Percentiles rank a stretch among this genome's conserved stretches.
These are phyloP conservation scores for Monosporozyma unispora DNA, from an alignment of 805 yeast species.

Conservation along the genomic window DNA sequence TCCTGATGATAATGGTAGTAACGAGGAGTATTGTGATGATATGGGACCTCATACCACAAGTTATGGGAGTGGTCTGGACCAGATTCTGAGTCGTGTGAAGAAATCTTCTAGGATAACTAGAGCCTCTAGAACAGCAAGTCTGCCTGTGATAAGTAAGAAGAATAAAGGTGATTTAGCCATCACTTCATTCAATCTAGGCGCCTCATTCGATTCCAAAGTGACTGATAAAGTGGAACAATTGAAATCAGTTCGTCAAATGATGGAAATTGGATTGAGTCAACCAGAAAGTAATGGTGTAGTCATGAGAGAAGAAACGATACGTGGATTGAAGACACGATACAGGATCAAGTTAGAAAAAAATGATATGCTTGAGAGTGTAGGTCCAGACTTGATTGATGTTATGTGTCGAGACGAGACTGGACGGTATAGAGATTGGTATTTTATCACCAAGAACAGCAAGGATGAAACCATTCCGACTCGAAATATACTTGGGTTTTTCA, in stretches of 20 bases:
- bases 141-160: not conserved
- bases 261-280: not conserved
- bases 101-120: not conserved
- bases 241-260: not conserved
- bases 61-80: not conserved
- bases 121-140: not conserved
- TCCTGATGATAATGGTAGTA: not conserved
- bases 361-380: not conserved
- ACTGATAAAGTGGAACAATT: constrained; percentile 8
- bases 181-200: constrained; percentile 14
- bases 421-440: not conserved
- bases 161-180: not conserved
- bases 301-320: not conserved
- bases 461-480: not conserved
- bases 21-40: too few relatives aligned
- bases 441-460: not conserved
- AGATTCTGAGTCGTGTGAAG: not conserved
- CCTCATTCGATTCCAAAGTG: constrained; percentile 14
- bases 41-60: too few relatives aligned
- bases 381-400: not conserved
- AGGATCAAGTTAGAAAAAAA: not conserved
- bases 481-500: not conserved
- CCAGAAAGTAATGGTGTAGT: not conserved
- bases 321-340: not conserved
- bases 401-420: constrained; percentile 1